Conservation (phyloP, 2,329 filamentous ascomycete species). For the Beauveria australis region DNA sequence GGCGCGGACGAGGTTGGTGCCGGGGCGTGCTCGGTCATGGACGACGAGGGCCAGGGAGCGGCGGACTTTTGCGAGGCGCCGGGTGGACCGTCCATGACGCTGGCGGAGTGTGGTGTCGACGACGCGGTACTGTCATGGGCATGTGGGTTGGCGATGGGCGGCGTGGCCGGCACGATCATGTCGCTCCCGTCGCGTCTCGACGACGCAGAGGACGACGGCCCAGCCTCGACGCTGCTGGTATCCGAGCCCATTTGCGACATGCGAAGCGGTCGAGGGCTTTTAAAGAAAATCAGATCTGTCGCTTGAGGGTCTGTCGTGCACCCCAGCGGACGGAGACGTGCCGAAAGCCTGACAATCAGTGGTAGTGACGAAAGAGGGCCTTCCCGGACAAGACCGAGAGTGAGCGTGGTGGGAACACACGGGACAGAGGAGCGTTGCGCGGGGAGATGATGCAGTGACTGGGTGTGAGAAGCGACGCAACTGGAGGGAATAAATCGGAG, state of each 20-base stretch:
- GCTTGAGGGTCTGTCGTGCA: neutral
- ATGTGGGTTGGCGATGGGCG: conserved; percentile 5
- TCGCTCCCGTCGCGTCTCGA: conserved; percentile 13
- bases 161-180: conserved; percentile 10
- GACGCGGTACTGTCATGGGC: neutral
- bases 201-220: conserved; percentile 9
- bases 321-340: neutral
- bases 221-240: conserved; percentile 3
- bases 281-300: too few relatives aligned
- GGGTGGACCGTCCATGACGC: neutral
- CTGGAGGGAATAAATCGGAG: neutral
- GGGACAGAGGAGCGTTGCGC: neutral
- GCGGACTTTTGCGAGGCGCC: neutral
- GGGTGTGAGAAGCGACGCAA: too few relatives aligned
- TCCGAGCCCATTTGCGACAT: conserved; percentile 12
- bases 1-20: neutral
- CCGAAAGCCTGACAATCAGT: neutral
- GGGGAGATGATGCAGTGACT: neutral
- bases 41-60: neutral
- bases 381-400: conserved; percentile 7
- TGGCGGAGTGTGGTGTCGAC: neutral
- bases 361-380: neutral
- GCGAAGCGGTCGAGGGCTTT: neutral
- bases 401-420: neutral
- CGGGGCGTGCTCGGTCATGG: neutral